Evolutionary conservation across 495 filamentous ascomycete species (phyloP).

Genomic region (Xylaria scruposa): DNA sequence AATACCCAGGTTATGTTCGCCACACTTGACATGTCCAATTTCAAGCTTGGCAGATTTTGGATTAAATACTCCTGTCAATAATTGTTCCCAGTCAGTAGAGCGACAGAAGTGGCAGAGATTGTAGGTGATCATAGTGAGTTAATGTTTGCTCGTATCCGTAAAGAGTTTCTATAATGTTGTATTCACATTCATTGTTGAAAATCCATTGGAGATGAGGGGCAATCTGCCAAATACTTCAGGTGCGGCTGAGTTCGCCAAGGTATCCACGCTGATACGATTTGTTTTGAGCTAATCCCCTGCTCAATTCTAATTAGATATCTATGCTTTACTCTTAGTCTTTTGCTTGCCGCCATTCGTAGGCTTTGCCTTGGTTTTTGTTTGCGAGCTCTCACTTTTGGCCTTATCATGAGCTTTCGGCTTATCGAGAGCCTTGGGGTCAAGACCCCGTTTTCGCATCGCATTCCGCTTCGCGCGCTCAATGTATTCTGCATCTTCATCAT

Average conservation of each 20-base stretch:
- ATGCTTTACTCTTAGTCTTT: conserved; percentile 27
- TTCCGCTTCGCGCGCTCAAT: conserved; percentile 76
- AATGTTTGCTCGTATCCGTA: neutral
- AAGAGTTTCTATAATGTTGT: neutral
- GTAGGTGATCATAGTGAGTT: neutral
- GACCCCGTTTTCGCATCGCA: conserved; percentile 59
- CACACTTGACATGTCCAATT: conserved; percentile 17
- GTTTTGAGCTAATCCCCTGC: conserved; percentile 4
- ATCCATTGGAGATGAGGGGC: neutral
- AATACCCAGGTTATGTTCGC: conserved; percentile 29
- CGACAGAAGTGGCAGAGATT: conserved; percentile 29
- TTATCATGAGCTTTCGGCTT: conserved; percentile 38
- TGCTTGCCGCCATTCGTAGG: conserved; percentile 1
- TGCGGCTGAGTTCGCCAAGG: neutral
- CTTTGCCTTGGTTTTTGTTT: conserved; percentile 26
- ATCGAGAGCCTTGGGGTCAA: conserved; percentile 58
- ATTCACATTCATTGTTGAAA: neutral
- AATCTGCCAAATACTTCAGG: neutral
- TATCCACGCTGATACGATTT: neutral
- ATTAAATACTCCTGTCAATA: conserved; percentile 28
- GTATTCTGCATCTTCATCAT: conserved; percentile 78
- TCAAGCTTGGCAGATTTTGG: conserved; percentile 2
- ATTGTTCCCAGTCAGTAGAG: conserved; percentile 25
- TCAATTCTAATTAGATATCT: conserved; percentile 20
- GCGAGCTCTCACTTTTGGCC: conserved; percentile 24